Evolutionary conservation across 306 rosid genomes (phyloP).

Genomic region (Inga leiocalycina): DNA sequence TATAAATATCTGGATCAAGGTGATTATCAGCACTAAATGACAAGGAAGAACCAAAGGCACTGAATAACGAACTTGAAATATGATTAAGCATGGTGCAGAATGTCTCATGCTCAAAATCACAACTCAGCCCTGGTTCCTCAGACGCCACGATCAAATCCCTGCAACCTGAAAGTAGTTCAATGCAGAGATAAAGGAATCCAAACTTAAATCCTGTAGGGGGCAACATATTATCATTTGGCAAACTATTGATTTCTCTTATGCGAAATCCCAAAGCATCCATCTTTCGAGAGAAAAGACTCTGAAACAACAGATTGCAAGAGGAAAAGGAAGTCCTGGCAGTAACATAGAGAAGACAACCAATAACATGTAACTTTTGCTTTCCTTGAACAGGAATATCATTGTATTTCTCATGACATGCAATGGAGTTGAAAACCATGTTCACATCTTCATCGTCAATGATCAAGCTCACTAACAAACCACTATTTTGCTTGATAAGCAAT

Average conservation of each 20-base stretch:
- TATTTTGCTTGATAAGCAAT: slow-evolving; percentile 65
- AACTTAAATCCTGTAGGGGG: slow-evolving; percentile 44
- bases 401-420: slow-evolving; percentile 51
- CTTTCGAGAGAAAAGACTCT: slow-evolving; percentile 58
- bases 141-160: slow-evolving; percentile 54
- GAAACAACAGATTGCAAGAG: slow-evolving; percentile 67
- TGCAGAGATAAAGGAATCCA: slow-evolving; percentile 84
- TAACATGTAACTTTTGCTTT: slow-evolving; percentile 70
- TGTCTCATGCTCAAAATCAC: slow-evolving; percentile 42
- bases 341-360: slow-evolving; percentile 67
- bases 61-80: slow-evolving; percentile 49
- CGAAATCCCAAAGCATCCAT: slow-evolving; percentile 60
- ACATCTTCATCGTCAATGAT: slow-evolving; percentile 77
- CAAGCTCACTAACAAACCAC: slow-evolving; percentile 53
- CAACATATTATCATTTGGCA: slow-evolving; percentile 33
- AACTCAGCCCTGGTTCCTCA: slow-evolving; percentile 38
- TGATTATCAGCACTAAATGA: slow-evolving; percentile 36
- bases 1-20: slow-evolving; percentile 57
- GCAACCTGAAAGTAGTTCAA: slow-evolving; percentile 72
- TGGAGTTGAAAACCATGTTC: slow-evolving; percentile 52
- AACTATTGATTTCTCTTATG: slow-evolving; percentile 34
- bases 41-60: slow-evolving; percentile 66
- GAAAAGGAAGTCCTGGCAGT: slow-evolving; percentile 60
- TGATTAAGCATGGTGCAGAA: slow-evolving; percentile 58
- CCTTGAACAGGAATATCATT: slow-evolving; percentile 57